These are phyloP conservation scores for Rhododendron henanense DNA, from an alignment of 148 eudicot genomes.

Conservation along the genomic window DNA sequence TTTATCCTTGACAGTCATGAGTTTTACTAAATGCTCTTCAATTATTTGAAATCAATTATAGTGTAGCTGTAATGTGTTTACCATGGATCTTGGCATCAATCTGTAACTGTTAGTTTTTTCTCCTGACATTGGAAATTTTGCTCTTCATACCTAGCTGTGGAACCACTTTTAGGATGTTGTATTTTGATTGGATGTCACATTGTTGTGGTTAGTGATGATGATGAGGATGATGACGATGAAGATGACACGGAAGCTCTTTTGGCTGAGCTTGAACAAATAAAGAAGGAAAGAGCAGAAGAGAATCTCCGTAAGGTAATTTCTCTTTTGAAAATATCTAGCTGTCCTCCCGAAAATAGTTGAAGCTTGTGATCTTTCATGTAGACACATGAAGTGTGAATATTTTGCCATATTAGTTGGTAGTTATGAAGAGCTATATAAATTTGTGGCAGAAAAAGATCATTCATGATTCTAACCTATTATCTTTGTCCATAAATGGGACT, in stretches of 20 bases:
- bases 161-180: not conserved
- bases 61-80: not conserved
- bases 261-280: slow-evolving; percentile 88
- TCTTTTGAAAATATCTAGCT: not conserved
- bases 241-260: slow-evolving; percentile 94
- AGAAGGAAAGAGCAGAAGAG: slow-evolving; percentile 92
- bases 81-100: too few relatives aligned
- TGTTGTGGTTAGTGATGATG: slow-evolving; percentile 48
- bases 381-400: not conserved
- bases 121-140: not conserved
- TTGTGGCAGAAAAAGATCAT: not conserved
- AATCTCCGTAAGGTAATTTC: slow-evolving; percentile 64
- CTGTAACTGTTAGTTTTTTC: not conserved
- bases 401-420: not conserved
- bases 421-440: not conserved
- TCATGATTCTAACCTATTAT: not conserved
- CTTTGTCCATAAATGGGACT: not conserved
- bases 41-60: not conserved
- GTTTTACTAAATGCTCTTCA: not conserved
- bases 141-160: not conserved
- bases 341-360: not conserved
- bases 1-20: not conserved
- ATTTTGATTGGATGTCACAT: not conserved
- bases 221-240: slow-evolving; percentile 82
- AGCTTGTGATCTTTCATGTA: not conserved